Evolutionary conservation across 208 protist genomes (phyloP).

Genomic region (Leishmania aethiopica): DNA sequence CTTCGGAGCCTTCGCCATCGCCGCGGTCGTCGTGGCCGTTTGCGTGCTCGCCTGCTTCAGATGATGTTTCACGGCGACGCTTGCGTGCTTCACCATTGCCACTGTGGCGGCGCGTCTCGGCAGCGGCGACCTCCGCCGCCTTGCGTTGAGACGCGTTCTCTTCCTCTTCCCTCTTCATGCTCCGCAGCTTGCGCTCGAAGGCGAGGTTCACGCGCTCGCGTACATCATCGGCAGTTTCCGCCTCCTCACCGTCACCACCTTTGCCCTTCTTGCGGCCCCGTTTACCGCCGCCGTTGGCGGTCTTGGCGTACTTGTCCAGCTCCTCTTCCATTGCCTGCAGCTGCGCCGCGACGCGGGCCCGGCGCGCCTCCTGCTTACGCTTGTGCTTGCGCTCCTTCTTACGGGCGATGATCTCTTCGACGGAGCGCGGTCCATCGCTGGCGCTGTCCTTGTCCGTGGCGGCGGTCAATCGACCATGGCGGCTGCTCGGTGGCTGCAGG

Average conservation of each 20-base stretch:
- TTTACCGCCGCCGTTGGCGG: slow-evolving; percentile 24
- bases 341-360: slow-evolving; percentile 40
- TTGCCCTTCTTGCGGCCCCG: slow-evolving; percentile 28
- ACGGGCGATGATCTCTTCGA: slow-evolving; percentile 69
- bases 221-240: neutral
- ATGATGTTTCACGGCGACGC: slow-evolving; percentile 10
- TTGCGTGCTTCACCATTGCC: slow-evolving; percentile 10
- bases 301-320: slow-evolving; percentile 44
- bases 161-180: slow-evolving; percentile 32
- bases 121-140: neutral
- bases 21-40: neutral
- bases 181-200: slow-evolving; percentile 45
- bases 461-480: neutral
- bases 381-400: slow-evolving; percentile 88
- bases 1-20: neutral
- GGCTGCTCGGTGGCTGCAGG: slow-evolving; percentile 12
- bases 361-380: slow-evolving; percentile 63
- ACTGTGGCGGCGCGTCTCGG: neutral
- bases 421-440: slow-evolving; percentile 14
- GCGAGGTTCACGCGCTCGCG: slow-evolving; percentile 36
- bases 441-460: neutral
- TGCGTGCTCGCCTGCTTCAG: neutral
- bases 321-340: slow-evolving; percentile 50
- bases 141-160: slow-evolving; percentile 13
- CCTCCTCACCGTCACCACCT: slow-evolving; percentile 23